Percentiles rank a stretch among this genome's conserved stretches.
These are phyloP conservation scores for Hysterangium stoloniferum DNA, from an alignment of 768 basidiomycete species.

Conservation along the genomic window DNA sequence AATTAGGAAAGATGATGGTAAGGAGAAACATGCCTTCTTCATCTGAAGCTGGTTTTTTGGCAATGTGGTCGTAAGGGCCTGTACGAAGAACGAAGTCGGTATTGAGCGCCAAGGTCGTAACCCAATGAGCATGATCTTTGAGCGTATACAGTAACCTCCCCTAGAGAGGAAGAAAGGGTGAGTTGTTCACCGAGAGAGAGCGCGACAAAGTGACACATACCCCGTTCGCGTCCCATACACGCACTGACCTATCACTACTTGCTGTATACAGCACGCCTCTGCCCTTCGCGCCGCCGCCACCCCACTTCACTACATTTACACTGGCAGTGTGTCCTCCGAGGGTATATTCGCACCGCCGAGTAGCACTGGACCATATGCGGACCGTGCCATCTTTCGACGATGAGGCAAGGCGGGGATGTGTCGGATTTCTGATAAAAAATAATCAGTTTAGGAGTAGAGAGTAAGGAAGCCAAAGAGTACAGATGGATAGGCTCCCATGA, in stretches of 20 bases:
- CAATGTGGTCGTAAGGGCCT: constrained; percentile 88
- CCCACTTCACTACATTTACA: constrained; percentile 95
- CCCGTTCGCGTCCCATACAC: constrained; percentile 85
- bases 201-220: constrained; percentile 26
- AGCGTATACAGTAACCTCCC: constrained; percentile 78
- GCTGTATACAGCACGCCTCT: constrained; percentile 87
- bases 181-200: not conserved
- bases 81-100: constrained; percentile 94
- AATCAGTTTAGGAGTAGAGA: constrained; percentile 7
- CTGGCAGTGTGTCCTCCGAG: constrained; percentile 91
- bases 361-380: constrained; percentile 81
- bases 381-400: constrained; percentile 96
- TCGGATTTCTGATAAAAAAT: constrained; percentile 51
- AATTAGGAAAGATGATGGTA: not conserved
- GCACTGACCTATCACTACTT: constrained; percentile 87
- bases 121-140: constrained; percentile 98
- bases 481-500: constrained; percentile 96
- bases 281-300: constrained; percentile 63
- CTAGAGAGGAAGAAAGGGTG: constrained; percentile 28
- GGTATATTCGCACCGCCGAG: constrained; percentile 67
- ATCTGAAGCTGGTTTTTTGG: constrained; percentile 69
- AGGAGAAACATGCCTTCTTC: constrained; percentile 57
- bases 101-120: constrained; percentile 91
- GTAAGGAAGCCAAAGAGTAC: constrained; percentile 32
- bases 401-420: constrained; percentile 79